These are phyloP conservation scores for Spatholobus suberectus DNA, from an alignment of 306 rosid species.

Conservation along the genomic window DNA sequence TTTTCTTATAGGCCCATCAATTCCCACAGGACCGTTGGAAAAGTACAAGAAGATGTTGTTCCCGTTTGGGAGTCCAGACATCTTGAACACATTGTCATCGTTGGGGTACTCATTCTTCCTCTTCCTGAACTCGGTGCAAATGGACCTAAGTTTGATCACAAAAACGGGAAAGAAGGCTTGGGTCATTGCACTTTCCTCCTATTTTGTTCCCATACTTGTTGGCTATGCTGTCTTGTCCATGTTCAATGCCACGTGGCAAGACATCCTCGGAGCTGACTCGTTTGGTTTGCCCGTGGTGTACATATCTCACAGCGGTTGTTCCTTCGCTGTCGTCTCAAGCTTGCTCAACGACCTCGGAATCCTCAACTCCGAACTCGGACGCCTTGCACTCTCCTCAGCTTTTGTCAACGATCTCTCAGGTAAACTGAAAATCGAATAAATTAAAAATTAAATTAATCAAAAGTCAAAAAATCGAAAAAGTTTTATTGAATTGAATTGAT, in stretches of 20 bases:
- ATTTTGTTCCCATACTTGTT: neutral
- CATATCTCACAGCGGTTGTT: constrained; percentile 33
- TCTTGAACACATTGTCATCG: constrained; percentile 23
- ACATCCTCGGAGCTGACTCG: accelerated
- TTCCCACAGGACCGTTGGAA: constrained; percentile 1
- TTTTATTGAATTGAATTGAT: too few relatives aligned
- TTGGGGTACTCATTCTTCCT: constrained; percentile 43
- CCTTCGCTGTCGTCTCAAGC: constrained; percentile 42
- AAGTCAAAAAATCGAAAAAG: too few relatives aligned
- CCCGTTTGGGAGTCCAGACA: constrained; percentile 40
- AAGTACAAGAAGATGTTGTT: constrained; percentile 32
- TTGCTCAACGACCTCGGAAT: constrained; percentile 44
- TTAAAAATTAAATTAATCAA: too few relatives aligned
- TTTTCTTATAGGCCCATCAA: constrained; percentile 47
- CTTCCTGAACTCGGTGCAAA: constrained; percentile 50
- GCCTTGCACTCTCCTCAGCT: constrained; percentile 44
- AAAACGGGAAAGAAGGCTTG: constrained; percentile 52
- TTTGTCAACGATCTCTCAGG: constrained; percentile 17
- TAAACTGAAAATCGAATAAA: too few relatives aligned
- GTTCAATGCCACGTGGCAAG: accelerated
- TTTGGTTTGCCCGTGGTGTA: neutral
- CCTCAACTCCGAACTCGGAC: constrained; percentile 50
- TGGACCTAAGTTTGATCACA: constrained; percentile 50
- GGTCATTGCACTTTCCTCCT: constrained; percentile 28
- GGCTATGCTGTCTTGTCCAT: neutral